Conservation (phyloP, 495 filamentous ascomycete species). For the Podospora bellae-mahoneyi region DNA sequence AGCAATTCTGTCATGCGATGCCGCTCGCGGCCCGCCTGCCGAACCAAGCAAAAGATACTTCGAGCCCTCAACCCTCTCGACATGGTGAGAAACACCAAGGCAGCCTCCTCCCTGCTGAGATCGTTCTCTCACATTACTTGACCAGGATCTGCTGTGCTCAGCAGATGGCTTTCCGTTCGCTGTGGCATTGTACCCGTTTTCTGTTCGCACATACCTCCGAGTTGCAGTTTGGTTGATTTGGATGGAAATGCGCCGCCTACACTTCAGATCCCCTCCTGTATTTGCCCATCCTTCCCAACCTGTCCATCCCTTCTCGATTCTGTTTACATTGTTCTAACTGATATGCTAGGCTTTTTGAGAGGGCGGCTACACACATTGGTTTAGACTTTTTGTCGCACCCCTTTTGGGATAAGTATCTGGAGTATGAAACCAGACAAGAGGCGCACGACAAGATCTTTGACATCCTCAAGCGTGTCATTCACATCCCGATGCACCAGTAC, state of each 20-base stretch:
- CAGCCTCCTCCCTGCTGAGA: constrained; percentile 46
- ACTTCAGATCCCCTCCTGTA: constrained; percentile 55
- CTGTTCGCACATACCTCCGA: constrained; percentile 41
- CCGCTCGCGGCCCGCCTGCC: constrained; percentile 29
- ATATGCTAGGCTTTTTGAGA: constrained; percentile 78
- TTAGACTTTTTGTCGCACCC: constrained; percentile 92
- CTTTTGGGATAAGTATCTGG: constrained; percentile 99
- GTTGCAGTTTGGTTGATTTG: constrained; percentile 46
- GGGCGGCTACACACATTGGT: constrained; percentile 78
- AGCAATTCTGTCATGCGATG: constrained; percentile 32
- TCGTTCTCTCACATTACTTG: constrained; percentile 55
- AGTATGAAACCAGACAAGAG: constrained; percentile 89
- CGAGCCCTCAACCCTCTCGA: constrained; percentile 33
- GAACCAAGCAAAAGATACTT: constrained; percentile 21
- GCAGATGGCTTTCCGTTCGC: constrained; percentile 39
- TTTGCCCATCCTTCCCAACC: constrained; percentile 51
- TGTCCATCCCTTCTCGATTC: constrained; percentile 38
- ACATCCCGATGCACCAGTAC: constrained; percentile 97
- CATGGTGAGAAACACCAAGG: constrained; percentile 54
- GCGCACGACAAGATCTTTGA: constrained; percentile 81
- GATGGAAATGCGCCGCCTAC: constrained; percentile 48
- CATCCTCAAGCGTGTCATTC: constrained; percentile 79
- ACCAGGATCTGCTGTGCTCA: constrained; percentile 53
- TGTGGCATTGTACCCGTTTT: constrained; percentile 43
- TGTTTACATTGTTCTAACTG: constrained; percentile 51